Percentiles rank a stretch among this genome's conserved stretches.
These are phyloP conservation scores for Clarireedia homoeocarpa DNA, from an alignment of 2,329 filamentous ascomycete species.

Conservation along the genomic window DNA sequence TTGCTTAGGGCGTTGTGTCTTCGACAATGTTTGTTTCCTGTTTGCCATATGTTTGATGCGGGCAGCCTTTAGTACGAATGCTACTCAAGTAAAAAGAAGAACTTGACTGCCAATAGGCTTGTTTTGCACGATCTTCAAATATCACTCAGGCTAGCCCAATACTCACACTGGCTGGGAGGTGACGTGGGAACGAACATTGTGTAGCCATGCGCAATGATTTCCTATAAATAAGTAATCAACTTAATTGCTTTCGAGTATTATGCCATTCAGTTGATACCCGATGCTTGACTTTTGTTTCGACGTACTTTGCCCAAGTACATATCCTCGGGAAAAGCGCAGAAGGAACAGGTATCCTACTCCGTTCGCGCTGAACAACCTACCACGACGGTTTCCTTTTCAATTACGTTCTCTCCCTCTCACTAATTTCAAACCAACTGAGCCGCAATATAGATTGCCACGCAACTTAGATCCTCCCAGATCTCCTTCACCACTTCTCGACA, in stretches of 20 bases:
- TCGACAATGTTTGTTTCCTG: too few relatives aligned
- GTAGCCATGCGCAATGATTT: too few relatives aligned
- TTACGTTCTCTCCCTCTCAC: neutral
- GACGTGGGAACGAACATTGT: neutral
- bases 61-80: neutral
- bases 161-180: neutral
- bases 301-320: neutral
- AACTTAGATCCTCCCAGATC: neutral
- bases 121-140: too few relatives aligned
- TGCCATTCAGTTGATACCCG: neutral
- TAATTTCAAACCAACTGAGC: neutral
- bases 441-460: neutral
- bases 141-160: too few relatives aligned
- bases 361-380: neutral
- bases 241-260: neutral
- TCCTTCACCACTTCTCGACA: neutral
- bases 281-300: conserved; percentile 7
- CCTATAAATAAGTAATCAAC: too few relatives aligned
- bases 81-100: too few relatives aligned
- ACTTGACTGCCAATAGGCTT: too few relatives aligned
- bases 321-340: neutral
- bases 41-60: neutral
- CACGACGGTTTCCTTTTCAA: neutral
- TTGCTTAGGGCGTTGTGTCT: neutral
- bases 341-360: neutral